Conservation (phyloP, 2,329 filamentous ascomycete genomes). For the Fusarium equiseti region DNA sequence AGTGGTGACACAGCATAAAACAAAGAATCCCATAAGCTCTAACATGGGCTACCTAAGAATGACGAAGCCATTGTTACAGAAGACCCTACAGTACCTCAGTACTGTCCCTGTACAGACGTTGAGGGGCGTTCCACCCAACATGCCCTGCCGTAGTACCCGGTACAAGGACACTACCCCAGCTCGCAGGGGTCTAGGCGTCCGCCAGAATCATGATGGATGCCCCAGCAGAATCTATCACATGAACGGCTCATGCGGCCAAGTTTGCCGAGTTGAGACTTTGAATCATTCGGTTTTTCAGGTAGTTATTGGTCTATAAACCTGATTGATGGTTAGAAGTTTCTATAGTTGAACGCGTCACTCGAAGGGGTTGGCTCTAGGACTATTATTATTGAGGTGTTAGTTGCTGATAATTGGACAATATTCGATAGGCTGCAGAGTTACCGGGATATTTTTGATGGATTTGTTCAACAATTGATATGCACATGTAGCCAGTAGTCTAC, state of each 20-base stretch:
- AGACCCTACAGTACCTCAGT: not conserved
- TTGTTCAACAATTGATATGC: constrained; percentile 16
- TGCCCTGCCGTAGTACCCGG: constrained; percentile 22
- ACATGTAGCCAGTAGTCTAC: not conserved
- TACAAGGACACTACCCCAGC: constrained; percentile 35
- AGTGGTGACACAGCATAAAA: constrained; percentile 2
- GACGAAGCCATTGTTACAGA: constrained; percentile 34
- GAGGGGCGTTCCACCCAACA: constrained; percentile 35
- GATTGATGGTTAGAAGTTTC: not conserved
- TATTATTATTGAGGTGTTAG: not conserved
- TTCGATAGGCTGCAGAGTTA: constrained; percentile 14
- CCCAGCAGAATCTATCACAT: constrained; percentile 43
- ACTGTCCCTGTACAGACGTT: constrained; percentile 6
- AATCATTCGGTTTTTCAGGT: constrained; percentile 18
- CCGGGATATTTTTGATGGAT: constrained; percentile 6
- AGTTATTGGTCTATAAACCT: constrained; percentile 3
- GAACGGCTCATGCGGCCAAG: constrained; percentile 29
- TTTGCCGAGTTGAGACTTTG: constrained; percentile 26
- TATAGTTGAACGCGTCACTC: constrained; percentile 22
- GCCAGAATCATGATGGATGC: constrained; percentile 32
- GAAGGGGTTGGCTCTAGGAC: not conserved
- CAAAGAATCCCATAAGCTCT: constrained; percentile 8
- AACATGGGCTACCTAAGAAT: constrained; percentile 19
- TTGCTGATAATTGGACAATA: constrained; percentile 22
- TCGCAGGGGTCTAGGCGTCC: constrained; percentile 33